phyloP scores from a whole-genome alignment of 1,284 basidiomycete species.

The Ceratobasidium sp. region DNA sequence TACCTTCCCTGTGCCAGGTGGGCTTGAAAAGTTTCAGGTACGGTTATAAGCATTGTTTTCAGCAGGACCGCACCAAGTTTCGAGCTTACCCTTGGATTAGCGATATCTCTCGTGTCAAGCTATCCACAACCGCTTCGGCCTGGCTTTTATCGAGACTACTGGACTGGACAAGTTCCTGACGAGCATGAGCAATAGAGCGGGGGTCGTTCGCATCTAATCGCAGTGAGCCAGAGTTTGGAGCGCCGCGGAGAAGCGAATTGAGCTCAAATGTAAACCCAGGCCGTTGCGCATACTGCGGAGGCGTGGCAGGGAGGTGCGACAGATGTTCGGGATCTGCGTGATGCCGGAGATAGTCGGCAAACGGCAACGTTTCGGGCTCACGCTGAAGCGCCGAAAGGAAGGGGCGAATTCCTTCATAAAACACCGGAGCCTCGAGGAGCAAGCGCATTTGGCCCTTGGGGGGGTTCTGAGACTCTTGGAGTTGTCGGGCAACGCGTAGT shows the following conservation, averaged over 20 bases:
- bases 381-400: slow-evolving; percentile 66
- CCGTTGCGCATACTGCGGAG: slow-evolving; percentile 62
- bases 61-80: not conserved
- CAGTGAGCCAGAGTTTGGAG: slow-evolving; percentile 50
- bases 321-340: slow-evolving; percentile 53
- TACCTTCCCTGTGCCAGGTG: slow-evolving; percentile 81
- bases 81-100: slow-evolving; percentile 73
- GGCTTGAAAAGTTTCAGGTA: slow-evolving; percentile 56
- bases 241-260: slow-evolving; percentile 56
- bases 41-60: slow-evolving; percentile 1
- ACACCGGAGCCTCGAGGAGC: slow-evolving; percentile 67
- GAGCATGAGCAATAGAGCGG: slow-evolving; percentile 58
- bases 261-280: slow-evolving; percentile 65
- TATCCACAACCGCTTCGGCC: slow-evolving; percentile 71
- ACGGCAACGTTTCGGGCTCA: slow-evolving; percentile 66
- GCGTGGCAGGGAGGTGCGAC: slow-evolving; percentile 55
- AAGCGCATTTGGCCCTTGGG: slow-evolving; percentile 31
- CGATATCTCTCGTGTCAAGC: slow-evolving; percentile 67
- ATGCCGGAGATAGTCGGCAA: slow-evolving; percentile 64
- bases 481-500: slow-evolving; percentile 59
- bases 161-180: slow-evolving; percentile 56
- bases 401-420: slow-evolving; percentile 70
- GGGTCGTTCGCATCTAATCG: slow-evolving; percentile 56
- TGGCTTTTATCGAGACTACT: slow-evolving; percentile 74
- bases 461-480: slow-evolving; percentile 51